These are phyloP conservation scores for Fusarium begoniae DNA, from an alignment of 2,329 filamentous ascomycete genomes.

Conservation along the genomic window DNA sequence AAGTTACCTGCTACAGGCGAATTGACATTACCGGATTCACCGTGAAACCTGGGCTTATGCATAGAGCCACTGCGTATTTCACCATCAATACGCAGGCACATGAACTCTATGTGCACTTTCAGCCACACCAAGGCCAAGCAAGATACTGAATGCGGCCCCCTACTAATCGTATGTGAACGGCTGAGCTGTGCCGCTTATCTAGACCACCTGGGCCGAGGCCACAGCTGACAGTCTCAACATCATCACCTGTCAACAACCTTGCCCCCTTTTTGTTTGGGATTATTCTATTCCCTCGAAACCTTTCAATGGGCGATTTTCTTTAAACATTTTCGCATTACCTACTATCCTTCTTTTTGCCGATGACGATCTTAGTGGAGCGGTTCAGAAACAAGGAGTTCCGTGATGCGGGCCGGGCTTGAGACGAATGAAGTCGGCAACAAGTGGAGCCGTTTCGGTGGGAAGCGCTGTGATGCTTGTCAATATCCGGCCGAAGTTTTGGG, in stretches of 20 bases:
- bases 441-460: constrained; percentile 27
- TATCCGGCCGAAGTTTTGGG: constrained; percentile 9
- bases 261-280: neutral
- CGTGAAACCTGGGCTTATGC: constrained; percentile 3
- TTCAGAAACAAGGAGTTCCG: constrained; percentile 21
- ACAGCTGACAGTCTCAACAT: constrained; percentile 10
- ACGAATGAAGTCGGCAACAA: constrained; percentile 31
- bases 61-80: neutral
- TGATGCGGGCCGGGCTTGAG: constrained; percentile 26
- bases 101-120: constrained; percentile 6
- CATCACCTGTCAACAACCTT: constrained; percentile 6
- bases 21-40: neutral
- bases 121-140: constrained; percentile 27
- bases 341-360: neutral
- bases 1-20: neutral
- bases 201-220: constrained; percentile 15
- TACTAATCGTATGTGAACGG: neutral
- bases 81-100: constrained; percentile 2
- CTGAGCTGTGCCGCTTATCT: constrained; percentile 30
- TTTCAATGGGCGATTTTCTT: neutral
- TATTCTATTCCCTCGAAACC: neutral
- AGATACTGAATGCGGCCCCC: constrained; percentile 5
- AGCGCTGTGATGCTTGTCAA: constrained; percentile 13
- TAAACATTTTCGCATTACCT: constrained; percentile 1
- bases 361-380: constrained; percentile 20